These are phyloP conservation scores for Diversispora eburnea DNA, from an alignment of 192 early-diverging fungal species.

Conservation along the genomic window DNA sequence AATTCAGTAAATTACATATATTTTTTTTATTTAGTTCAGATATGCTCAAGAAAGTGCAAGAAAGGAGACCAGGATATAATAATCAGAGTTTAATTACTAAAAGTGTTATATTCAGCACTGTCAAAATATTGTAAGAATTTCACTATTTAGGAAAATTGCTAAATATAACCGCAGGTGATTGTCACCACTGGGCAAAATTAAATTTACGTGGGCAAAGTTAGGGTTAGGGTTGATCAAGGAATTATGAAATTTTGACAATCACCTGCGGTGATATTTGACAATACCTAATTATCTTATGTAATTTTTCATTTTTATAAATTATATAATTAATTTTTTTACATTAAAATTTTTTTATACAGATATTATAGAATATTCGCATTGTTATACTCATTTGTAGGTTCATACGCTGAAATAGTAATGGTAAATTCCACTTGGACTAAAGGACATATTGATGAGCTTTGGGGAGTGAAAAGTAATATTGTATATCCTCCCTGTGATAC, in stretches of 20 bases:
- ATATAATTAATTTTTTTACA: no score
- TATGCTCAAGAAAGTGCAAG: conserved; percentile 75
- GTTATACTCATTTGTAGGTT: conserved; percentile 75
- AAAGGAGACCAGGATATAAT: conserved; percentile 59
- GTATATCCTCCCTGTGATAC: conserved; percentile 97
- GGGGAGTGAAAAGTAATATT: conserved; percentile 63
- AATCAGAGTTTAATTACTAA: conserved; percentile 56
- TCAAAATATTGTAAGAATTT: conserved; percentile 56
- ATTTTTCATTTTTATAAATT: not conserved
- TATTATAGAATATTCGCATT: conserved; percentile 83
- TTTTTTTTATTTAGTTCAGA: conserved; percentile 59
- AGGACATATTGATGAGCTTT: conserved; percentile 83
- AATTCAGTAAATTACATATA: not conserved
- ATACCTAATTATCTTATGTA: no score
- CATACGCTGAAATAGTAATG: conserved; percentile 78
- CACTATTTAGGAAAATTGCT: not conserved
- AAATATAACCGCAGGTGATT: no score
- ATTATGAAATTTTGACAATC: no score
- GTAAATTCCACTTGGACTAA: conserved; percentile 98
- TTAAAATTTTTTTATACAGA: conserved; percentile 29
- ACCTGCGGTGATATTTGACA: no score
- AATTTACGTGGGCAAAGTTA: no score
- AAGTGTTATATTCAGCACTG: conserved; percentile 51
- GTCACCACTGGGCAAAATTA: no score
- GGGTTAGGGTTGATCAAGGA: no score